Conservation (phyloP, 2,329 filamentous ascomycete species). For the Penicillium aurantiogriseum region DNA sequence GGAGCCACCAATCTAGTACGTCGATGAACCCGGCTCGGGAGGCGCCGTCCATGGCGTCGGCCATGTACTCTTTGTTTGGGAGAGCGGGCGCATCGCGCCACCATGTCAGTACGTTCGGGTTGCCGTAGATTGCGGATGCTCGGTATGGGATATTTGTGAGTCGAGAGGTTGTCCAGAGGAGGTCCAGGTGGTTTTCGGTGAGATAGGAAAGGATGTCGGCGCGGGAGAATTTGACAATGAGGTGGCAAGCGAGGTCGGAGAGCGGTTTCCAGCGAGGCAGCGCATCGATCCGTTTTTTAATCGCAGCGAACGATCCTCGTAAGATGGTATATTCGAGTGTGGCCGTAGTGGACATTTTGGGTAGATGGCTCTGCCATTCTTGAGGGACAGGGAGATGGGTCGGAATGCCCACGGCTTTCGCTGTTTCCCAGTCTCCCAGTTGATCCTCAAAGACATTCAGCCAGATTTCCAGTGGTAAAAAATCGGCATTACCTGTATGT, state of each 20-base stretch:
- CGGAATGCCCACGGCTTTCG: constrained; percentile 75
- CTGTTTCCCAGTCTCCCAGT: constrained; percentile 86
- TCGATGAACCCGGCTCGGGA: constrained; percentile 81
- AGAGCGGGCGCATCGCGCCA: constrained; percentile 84
- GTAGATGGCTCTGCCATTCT: constrained; percentile 67
- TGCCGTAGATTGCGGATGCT: constrained; percentile 81
- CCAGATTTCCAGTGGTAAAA: constrained; percentile 82
- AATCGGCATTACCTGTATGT: constrained; percentile 23
- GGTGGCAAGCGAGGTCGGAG: constrained; percentile 76
- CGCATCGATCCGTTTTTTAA: constrained; percentile 70
- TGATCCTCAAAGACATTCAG: constrained; percentile 76
- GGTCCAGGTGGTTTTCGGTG: constrained; percentile 64
- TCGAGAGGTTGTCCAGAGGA: constrained; percentile 84
- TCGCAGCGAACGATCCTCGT: constrained; percentile 65
- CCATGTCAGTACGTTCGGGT: constrained; percentile 82
- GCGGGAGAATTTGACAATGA: constrained; percentile 88
- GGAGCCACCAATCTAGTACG: constrained; percentile 89
- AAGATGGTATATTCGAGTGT: constrained; percentile 84
- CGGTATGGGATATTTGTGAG: constrained; percentile 80
- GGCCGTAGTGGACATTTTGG: constrained; percentile 65
- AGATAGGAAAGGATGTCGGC: constrained; percentile 74
- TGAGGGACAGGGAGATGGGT: constrained; percentile 71
- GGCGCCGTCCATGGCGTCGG: constrained; percentile 82
- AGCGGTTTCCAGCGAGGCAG: constrained; percentile 70
- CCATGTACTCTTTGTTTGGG: constrained; percentile 79